A percentile compares a stretch with the other conserved stretches of the same genome.
These are phyloP conservation scores for Elsinoe necatrix DNA, from an alignment of 2,329 filamentous ascomycete genomes.

Conservation along the genomic window DNA sequence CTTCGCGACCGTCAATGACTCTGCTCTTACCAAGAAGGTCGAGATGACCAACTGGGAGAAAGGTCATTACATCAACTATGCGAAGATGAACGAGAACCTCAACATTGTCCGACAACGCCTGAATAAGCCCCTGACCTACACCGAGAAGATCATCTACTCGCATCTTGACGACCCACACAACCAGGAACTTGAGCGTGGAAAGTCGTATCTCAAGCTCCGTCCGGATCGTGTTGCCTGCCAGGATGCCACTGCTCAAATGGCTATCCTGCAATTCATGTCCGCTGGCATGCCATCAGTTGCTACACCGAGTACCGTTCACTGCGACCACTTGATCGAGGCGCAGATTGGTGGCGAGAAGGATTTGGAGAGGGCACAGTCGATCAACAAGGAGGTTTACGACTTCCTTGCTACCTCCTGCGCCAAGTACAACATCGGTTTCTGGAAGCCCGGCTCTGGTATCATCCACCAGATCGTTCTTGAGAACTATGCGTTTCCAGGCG, in stretches of 20 bases:
- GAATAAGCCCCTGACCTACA: conserved; percentile 86
- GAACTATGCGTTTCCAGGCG: conserved; percentile 99
- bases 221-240: conserved; percentile 98
- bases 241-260: conserved; percentile 99
- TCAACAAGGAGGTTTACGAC: conserved; percentile 99
- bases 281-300: conserved; percentile 93
- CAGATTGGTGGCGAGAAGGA: conserved; percentile 90
- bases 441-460: conserved; percentile 96
- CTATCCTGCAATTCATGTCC: conserved; percentile 99
- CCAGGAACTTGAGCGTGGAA: conserved; percentile 92
- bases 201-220: conserved; percentile 91
- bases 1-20: conserved; percentile 81
- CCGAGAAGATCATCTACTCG: conserved; percentile 83
- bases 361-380: conserved; percentile 77
- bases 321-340: conserved; percentile 98
- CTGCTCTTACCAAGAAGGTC: conserved; percentile 87
- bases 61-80: conserved; percentile 96
- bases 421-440: conserved; percentile 99
- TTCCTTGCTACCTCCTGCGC: conserved; percentile 89
- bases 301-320: conserved; percentile 93
- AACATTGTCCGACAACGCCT: conserved; percentile 79
- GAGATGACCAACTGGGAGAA: conserved; percentile 96
- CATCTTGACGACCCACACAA: conserved; percentile 94
- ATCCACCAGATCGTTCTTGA: conserved; percentile 98
- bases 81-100: conserved; percentile 98